These are phyloP conservation scores for Mortierella sp. DNA, from an alignment of 371 early-diverging fungal genomes.

Conservation along the genomic window DNA sequence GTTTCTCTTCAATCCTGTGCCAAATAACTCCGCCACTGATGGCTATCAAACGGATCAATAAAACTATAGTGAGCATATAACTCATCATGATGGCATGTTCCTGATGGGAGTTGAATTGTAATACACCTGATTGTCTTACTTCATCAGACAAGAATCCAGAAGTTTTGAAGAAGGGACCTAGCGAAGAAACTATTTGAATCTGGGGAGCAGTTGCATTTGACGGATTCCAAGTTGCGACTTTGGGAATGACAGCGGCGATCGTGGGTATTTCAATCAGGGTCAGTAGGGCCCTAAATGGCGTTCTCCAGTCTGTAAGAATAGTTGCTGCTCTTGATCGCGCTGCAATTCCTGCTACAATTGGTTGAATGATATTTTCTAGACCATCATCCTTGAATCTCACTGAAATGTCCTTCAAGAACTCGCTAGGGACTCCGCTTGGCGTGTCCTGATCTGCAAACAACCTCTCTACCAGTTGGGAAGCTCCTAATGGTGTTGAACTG, in stretches of 20 bases:
- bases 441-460: conserved; percentile 65
- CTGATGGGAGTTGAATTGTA: too few species aligned
- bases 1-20: conserved; percentile 65
- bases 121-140: conserved; percentile 41
- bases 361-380: conserved; percentile 69
- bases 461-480: conserved; percentile 62
- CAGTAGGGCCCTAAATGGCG: conserved; percentile 63
- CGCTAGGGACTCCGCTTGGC: conserved; percentile 61
- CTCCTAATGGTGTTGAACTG: conserved; percentile 54
- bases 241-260: conserved; percentile 68
- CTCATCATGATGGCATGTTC: neutral
- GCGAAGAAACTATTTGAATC: conserved; percentile 74
- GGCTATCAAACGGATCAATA: conserved; percentile 58
- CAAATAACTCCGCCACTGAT: conserved; percentile 75
- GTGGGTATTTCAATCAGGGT: conserved; percentile 64
- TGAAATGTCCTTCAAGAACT: conserved; percentile 65
- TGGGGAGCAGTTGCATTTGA: conserved; percentile 63
- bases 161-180: conserved; percentile 82
- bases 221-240: conserved; percentile 75
- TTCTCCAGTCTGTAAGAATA: conserved; percentile 71
- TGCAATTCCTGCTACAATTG: conserved; percentile 63
- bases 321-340: conserved; percentile 57
- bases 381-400: conserved; percentile 73
- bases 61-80: neutral
- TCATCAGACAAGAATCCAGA: conserved; percentile 71